Conservation (phyloP, 1,284 basidiomycete species). For the Mycosarcoma mackinlayi region DNA sequence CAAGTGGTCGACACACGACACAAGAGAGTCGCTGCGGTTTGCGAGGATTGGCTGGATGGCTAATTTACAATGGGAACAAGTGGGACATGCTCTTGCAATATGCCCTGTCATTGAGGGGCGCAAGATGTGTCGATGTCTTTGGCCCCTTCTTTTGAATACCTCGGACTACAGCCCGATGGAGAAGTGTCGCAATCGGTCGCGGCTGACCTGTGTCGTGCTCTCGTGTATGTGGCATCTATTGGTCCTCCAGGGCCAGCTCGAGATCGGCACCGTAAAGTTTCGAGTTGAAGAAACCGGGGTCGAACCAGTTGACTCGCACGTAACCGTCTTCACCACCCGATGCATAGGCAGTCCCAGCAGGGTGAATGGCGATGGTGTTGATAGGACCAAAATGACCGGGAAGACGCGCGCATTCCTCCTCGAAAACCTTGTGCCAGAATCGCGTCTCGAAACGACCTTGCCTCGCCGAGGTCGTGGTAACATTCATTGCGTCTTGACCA, state of each 20-base stretch:
- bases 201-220: neutral
- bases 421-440: constrained; percentile 98
- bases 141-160: constrained; percentile 18
- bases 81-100: neutral
- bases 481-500: constrained; percentile 97
- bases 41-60: constrained; percentile 17
- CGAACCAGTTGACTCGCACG: constrained; percentile 68
- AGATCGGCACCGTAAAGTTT: constrained; percentile 66
- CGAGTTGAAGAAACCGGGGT: constrained; percentile 64
- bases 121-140: neutral
- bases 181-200: too few relatives aligned
- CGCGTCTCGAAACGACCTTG: constrained; percentile 98
- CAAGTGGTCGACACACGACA: neutral
- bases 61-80: constrained; percentile 32
- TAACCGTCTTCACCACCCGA: constrained; percentile 96
- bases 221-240: constrained; percentile 37
- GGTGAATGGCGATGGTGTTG: constrained; percentile 96
- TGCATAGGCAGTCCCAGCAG: constrained; percentile 86
- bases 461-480: constrained; percentile 90
- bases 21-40: neutral
- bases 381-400: constrained; percentile 84
- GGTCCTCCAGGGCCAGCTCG: constrained; percentile 63
- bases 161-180: too few relatives aligned
- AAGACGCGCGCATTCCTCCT: constrained; percentile 96
- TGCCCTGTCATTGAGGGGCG: neutral